Conservation (phyloP, 2,329 filamentous ascomycete genomes). For the Cladosporium cucumerinum region DNA sequence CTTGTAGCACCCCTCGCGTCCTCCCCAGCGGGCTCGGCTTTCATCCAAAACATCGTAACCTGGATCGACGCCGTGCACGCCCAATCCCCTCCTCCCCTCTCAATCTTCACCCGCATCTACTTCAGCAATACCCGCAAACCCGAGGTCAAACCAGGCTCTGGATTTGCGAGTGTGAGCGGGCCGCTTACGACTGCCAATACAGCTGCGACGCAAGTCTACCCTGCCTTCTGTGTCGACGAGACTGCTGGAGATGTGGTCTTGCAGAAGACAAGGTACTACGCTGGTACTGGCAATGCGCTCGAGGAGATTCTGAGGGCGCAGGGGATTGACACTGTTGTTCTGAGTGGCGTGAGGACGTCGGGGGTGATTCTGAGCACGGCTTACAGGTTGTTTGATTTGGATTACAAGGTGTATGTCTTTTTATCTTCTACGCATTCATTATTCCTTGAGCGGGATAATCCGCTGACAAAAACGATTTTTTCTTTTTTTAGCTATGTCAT, state of each 20-base stretch:
- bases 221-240: slow-evolving; percentile 32
- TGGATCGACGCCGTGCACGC: slow-evolving; percentile 44
- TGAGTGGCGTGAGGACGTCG: slow-evolving; percentile 42
- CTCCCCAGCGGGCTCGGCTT: slow-evolving; percentile 34
- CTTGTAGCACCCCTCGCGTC: slow-evolving; percentile 37
- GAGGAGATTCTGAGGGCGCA: slow-evolving; percentile 42
- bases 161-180: slow-evolving; percentile 36
- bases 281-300: slow-evolving; percentile 40
- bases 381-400: slow-evolving; percentile 44
- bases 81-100: slow-evolving; percentile 35
- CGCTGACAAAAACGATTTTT: too few species aligned
- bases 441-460: too few species aligned
- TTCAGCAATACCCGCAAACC: slow-evolving; percentile 36
- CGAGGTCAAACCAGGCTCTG: slow-evolving; percentile 35
- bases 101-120: slow-evolving; percentile 41
- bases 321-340: slow-evolving; percentile 42
- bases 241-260: slow-evolving; percentile 37
- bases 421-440: too few species aligned
- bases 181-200: slow-evolving; percentile 31
- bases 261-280: slow-evolving; percentile 45
- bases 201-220: slow-evolving; percentile 34
- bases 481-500: slow-evolving; percentile 27
- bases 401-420: slow-evolving; percentile 45
- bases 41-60: slow-evolving; percentile 34
- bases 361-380: slow-evolving; percentile 44